These are phyloP conservation scores for Citrus sp. DNA, from an alignment of 345 rosid genomes.

Conservation along the genomic window DNA sequence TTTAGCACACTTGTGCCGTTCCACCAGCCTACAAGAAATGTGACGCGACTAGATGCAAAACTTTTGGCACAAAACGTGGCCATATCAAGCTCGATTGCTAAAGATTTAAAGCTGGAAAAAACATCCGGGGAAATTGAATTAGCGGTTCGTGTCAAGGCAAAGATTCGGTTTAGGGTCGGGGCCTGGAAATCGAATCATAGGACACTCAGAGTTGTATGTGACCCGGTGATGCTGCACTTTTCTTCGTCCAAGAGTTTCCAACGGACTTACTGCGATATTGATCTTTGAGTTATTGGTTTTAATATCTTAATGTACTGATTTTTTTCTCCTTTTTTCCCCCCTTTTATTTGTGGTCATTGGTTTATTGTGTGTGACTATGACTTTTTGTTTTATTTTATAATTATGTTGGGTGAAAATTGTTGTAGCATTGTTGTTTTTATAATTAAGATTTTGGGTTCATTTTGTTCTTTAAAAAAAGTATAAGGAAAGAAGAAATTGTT, in stretches of 20 bases:
- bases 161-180: conserved; percentile 66
- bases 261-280: conserved; percentile 40
- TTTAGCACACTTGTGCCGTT: conserved; percentile 48
- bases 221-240: conserved; percentile 44
- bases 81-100: conserved; percentile 32
- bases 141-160: conserved; percentile 52
- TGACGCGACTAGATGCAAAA: conserved; percentile 46
- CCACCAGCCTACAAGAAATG: conserved; percentile 57
- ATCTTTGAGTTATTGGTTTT: conserved; percentile 25
- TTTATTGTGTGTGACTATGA: background rate
- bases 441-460: background rate
- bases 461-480: background rate
- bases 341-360: background rate
- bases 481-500: background rate
- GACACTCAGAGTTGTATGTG: conserved; percentile 44
- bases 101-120: conserved; percentile 44
- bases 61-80: conserved; percentile 46
- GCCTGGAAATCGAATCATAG: conserved; percentile 43
- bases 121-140: conserved; percentile 40
- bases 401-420: background rate
- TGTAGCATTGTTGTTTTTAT: background rate
- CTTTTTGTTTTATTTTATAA: no score
- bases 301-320: background rate
- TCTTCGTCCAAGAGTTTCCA: conserved; percentile 38
- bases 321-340: background rate